Evolutionary conservation across 257 asterid species (phyloP).

Genomic region (Nicotiana paniculata): DNA sequence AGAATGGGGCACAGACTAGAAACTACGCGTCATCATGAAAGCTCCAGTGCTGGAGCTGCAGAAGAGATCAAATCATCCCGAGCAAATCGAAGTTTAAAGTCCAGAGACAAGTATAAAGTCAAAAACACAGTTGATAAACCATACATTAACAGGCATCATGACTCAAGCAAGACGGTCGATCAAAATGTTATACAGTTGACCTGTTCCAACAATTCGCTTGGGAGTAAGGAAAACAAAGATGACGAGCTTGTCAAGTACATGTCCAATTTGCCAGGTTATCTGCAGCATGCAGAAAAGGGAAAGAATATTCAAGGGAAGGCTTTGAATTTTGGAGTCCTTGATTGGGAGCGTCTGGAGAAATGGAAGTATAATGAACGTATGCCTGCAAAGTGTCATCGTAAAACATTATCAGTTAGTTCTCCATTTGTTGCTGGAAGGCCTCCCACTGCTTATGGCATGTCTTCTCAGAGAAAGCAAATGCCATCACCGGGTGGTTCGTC

Average conservation of each 20-base stretch:
- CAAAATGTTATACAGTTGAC: conserved; percentile 24
- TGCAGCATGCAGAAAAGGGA: conserved; percentile 57
- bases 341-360: conserved; percentile 78
- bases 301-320: conserved; percentile 69
- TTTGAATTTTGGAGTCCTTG: conserved; percentile 89
- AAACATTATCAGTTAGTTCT: conserved; percentile 30
- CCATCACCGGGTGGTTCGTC: conserved; percentile 18
- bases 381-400: conserved; percentile 44
- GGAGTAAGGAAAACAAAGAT: conserved; percentile 28
- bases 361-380: conserved; percentile 77
- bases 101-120: conserved; percentile 23
- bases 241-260: conserved; percentile 87
- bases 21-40: conserved; percentile 17
- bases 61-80: conserved; percentile 14
- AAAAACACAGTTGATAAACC: conserved; percentile 40
- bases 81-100: conserved; percentile 16
- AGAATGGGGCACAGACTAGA: conserved; percentile 33
- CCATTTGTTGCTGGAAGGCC: conserved; percentile 29
- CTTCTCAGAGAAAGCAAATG: conserved; percentile 27
- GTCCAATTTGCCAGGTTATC: conserved; percentile 85
- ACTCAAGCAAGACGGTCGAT: conserved; percentile 19
- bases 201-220: conserved; percentile 24
- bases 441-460: conserved; percentile 18
- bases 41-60: conserved; percentile 19
- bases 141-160: conserved; percentile 22